These are phyloP conservation scores for Coemansia sp. DNA, from an alignment of 192 early-diverging fungal species.

Conservation along the genomic window DNA sequence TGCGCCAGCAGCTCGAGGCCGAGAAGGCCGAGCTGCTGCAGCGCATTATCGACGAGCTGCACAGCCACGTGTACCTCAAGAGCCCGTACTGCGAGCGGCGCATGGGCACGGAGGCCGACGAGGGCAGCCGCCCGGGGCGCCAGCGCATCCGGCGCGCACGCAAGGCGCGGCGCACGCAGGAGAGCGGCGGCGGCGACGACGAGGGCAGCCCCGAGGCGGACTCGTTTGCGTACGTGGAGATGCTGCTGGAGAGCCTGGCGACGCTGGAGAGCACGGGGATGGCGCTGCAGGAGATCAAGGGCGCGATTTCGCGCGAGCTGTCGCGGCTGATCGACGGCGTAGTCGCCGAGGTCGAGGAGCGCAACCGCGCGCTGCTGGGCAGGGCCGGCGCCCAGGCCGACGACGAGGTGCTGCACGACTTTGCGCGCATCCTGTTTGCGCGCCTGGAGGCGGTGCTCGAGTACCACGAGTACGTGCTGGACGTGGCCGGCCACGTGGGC, in stretches of 20 bases:
- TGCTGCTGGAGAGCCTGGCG: slow-evolving; percentile 67
- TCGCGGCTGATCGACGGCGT: slow-evolving; percentile 71
- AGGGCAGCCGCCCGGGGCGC: slow-evolving; percentile 10
- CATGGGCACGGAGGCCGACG: slow-evolving; percentile 42
- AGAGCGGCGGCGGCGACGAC: slow-evolving; percentile 25
- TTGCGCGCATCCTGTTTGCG: slow-evolving; percentile 74
- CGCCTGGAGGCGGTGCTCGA: slow-evolving; percentile 72
- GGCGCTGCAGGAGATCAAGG: slow-evolving; percentile 61
- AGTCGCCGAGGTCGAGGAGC: slow-evolving; percentile 69
- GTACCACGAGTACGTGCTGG: slow-evolving; percentile 69
- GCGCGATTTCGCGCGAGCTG: slow-evolving; percentile 68
- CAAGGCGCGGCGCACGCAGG: slow-evolving; percentile 38
- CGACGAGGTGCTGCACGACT: slow-evolving; percentile 71
- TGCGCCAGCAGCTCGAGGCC: slow-evolving; percentile 61
- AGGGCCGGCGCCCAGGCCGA: slow-evolving; percentile 50
- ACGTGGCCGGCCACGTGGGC: slow-evolving; percentile 57
- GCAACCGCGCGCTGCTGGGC: slow-evolving; percentile 52
- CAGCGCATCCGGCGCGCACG: slow-evolving; percentile 29
- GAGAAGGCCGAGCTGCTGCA: slow-evolving; percentile 54
- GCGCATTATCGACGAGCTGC: slow-evolving; percentile 70
- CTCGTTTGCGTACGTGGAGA: slow-evolving; percentile 75
- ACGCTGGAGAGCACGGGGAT: slow-evolving; percentile 47
- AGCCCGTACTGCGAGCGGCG: slow-evolving; percentile 70
- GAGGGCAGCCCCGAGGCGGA: slow-evolving; percentile 74
- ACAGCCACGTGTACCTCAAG: slow-evolving; percentile 76